These are phyloP conservation scores for Ceratocystis variospora DNA, from an alignment of 2,329 filamentous ascomycete species.

Conservation along the genomic window DNA sequence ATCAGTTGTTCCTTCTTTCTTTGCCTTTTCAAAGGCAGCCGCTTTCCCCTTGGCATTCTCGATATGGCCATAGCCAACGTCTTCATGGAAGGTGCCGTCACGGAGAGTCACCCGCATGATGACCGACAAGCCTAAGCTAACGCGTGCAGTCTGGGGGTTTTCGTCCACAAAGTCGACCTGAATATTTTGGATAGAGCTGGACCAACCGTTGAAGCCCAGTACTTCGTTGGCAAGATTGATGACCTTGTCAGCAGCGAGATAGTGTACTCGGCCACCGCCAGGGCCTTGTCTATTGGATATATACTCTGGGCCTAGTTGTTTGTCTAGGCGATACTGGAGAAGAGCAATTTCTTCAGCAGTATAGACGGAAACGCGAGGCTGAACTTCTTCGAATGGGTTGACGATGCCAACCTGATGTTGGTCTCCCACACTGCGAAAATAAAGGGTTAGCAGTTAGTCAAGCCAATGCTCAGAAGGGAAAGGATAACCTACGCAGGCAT, in stretches of 20 bases:
- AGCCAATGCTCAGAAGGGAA: constrained; percentile 15
- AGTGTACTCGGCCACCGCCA: constrained; percentile 76
- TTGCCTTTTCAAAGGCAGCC: constrained; percentile 92
- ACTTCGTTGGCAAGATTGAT: constrained; percentile 91
- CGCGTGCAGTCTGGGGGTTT: constrained; percentile 58
- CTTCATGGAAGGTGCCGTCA: constrained; percentile 95
- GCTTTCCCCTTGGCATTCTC: constrained; percentile 95
- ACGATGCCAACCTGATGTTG: constrained; percentile 45
- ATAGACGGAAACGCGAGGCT: constrained; percentile 59
- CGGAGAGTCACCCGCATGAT: constrained; percentile 79
- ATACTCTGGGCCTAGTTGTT: constrained; percentile 90
- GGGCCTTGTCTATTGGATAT: constrained; percentile 77
- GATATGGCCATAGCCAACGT: constrained; percentile 91
- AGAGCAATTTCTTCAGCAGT: constrained; percentile 85
- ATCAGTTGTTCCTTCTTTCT: constrained; percentile 95
- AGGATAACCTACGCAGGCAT: constrained; percentile 33
- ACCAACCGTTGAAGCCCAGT: constrained; percentile 97
- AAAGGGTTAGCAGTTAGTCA: constrained; percentile 15
- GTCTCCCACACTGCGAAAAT: constrained; percentile 46
- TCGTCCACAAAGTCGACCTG: constrained; percentile 95
- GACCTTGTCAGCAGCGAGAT: constrained; percentile 90
- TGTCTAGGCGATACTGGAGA: constrained; percentile 72
- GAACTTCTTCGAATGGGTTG: constrained; percentile 72
- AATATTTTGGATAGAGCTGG: constrained; percentile 84
- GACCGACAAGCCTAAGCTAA: constrained; percentile 76